Conservation (phyloP, 768 basidiomycete genomes). For the Suillus variegatus region DNA sequence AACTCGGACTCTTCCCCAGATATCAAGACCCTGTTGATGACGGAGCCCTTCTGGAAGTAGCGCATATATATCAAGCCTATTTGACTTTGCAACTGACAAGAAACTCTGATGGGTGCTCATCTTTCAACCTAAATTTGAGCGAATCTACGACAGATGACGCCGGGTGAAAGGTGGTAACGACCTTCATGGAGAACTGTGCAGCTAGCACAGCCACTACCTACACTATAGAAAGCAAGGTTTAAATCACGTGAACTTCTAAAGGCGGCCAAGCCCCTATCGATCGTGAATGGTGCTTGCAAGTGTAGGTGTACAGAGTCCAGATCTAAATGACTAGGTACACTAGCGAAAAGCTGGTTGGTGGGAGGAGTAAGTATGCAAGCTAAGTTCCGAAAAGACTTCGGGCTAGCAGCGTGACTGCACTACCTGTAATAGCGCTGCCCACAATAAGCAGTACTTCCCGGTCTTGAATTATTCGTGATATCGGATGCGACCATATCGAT, state of each 20-base stretch:
- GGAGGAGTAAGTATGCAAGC: background rate
- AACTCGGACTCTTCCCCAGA: constrained; percentile 68
- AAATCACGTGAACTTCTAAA: background rate
- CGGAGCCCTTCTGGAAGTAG: constrained; percentile 60
- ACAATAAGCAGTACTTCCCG: constrained; percentile 29
- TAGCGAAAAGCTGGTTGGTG: background rate
- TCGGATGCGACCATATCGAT: constrained; percentile 7
- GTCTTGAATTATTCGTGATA: constrained; percentile 12
- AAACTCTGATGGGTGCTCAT: constrained; percentile 52
- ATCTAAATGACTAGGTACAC: background rate
- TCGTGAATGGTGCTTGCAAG: background rate
- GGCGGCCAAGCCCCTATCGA: background rate
- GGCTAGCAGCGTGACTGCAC: constrained; percentile 25
- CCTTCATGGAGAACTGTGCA: constrained; percentile 38
- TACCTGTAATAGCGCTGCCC: constrained; percentile 30
- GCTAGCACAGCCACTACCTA: background rate
- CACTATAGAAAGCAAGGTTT: background rate
- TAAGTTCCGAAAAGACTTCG: constrained; percentile 20
- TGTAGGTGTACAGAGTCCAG: background rate
- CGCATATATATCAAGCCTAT: constrained; percentile 69
- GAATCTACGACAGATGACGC: constrained; percentile 74
- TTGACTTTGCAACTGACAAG: constrained; percentile 70
- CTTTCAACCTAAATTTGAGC: constrained; percentile 63
- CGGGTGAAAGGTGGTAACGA: constrained; percentile 76
- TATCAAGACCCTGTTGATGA: constrained; percentile 57